A percentile compares a stretch with the other conserved stretches of the same genome.
These are phyloP conservation scores for Fistulinella cinereoalba DNA, from an alignment of 1,284 basidiomycete species.

Conservation along the genomic window DNA sequence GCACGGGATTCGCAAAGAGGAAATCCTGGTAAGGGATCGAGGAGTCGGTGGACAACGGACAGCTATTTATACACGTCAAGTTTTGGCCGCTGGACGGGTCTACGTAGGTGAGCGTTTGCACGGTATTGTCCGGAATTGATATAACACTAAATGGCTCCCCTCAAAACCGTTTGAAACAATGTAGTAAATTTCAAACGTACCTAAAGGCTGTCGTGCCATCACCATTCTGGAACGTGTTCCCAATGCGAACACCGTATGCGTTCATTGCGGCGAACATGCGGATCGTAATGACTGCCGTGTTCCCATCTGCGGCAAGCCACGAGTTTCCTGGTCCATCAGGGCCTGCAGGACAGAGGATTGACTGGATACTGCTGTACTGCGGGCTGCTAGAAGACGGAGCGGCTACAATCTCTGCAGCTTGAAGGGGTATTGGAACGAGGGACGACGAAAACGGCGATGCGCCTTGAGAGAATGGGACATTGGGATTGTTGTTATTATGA, in stretches of 20 bases:
- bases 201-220: conserved; percentile 85
- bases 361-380: conserved; percentile 67
- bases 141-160: conserved; percentile 54
- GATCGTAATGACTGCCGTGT: conserved; percentile 69
- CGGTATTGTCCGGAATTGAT: conserved; percentile 84
- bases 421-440: conserved; percentile 81
- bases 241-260: conserved; percentile 80
- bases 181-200: conserved; percentile 40
- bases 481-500: conserved; percentile 68
- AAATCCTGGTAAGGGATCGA: conserved; percentile 87
- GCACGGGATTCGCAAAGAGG: conserved; percentile 61
- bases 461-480: conserved; percentile 70
- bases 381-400: conserved; percentile 65
- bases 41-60: conserved; percentile 73
- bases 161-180: neutral
- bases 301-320: conserved; percentile 82
- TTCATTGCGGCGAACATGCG: conserved; percentile 70
- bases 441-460: conserved; percentile 88
- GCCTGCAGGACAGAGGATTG: conserved; percentile 82
- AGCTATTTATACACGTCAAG: conserved; percentile 65
- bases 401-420: conserved; percentile 63
- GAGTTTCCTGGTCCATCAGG: conserved; percentile 76
- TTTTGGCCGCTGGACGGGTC: conserved; percentile 76
- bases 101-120: conserved; percentile 73
- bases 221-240: conserved; percentile 82